These are phyloP conservation scores for Pleoardoris graminearum DNA, from an alignment of 2,329 filamentous ascomycete species.

Conservation along the genomic window DNA sequence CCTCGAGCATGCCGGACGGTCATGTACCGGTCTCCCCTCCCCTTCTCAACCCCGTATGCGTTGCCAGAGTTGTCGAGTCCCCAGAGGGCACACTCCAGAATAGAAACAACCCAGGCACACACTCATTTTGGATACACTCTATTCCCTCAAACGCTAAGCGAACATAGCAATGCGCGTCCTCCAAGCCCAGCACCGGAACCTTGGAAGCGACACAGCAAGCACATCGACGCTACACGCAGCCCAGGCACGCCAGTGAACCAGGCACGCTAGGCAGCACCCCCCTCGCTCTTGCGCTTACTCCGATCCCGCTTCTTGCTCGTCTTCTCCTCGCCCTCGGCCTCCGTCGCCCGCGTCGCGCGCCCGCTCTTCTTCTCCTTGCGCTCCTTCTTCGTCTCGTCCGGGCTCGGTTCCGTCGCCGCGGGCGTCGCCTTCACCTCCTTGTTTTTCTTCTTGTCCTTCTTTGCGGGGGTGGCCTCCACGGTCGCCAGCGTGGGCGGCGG, in stretches of 20 bases:
- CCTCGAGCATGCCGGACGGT: too few relatives aligned
- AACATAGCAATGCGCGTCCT: too few relatives aligned
- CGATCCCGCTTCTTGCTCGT: constrained; percentile 40
- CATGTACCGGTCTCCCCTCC: too few relatives aligned
- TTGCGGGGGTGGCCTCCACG: constrained; percentile 20
- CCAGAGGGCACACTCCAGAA: too few relatives aligned
- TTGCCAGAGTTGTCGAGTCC: too few relatives aligned
- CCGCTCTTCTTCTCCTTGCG: constrained; percentile 38
- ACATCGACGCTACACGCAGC: not conserved
- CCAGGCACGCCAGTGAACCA: not conserved
- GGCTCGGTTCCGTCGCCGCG: constrained; percentile 28
- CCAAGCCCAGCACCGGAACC: too few relatives aligned
- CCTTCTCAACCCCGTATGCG: too few relatives aligned
- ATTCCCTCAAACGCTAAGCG: too few relatives aligned
- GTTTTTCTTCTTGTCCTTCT: constrained; percentile 40
- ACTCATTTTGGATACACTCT: too few relatives aligned
- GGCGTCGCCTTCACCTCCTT: constrained; percentile 39
- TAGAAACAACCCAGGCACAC: too few relatives aligned
- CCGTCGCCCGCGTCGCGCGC: constrained; percentile 38
- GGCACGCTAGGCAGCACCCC: constrained; percentile 21
- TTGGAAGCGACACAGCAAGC: not conserved
- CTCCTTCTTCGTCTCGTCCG: constrained; percentile 42
- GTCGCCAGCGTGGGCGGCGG: constrained; percentile 14
- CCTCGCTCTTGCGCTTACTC: constrained; percentile 42
- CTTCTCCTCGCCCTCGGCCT: constrained; percentile 33